Evolutionary conservation across 2,329 filamentous ascomycete genomes (phyloP), one percentile per base, ranked within the genome.

Genomic region (Nannizzia gypsea): DNA sequence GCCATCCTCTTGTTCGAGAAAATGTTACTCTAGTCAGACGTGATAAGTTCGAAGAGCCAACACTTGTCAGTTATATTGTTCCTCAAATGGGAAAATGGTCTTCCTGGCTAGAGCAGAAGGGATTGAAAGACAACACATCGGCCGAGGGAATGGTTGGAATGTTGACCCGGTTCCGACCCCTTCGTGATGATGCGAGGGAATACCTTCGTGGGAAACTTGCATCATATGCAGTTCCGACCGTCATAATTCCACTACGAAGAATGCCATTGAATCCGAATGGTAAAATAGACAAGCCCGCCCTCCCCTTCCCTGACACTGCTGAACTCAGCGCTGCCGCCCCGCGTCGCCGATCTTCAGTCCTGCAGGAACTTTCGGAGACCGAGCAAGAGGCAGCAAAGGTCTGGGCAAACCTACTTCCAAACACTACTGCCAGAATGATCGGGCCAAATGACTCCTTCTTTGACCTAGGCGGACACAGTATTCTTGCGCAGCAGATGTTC

Each of bases 11-110:
- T 24, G 82, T 97, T 24, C 81, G 89, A 44, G 92, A 97, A 65
- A 90, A 88, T 73, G 85, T 89, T 65, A 97, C 92, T 0, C 76
- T 97, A 2, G 83, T 97, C 3, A 83, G 89, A 71, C 83, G 89
- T 73, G 86, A 95, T 73, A 85, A 86, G 67, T 83, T 90, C 70
- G 89, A 95, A 71, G 92, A 96, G 71, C 87, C 84, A 15, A 92
- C 82, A 0, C 78, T 97, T 20, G 89, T 96, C 66, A 95, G 86
- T 71, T 96, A 96, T 72, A 83, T 96, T 62, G 90, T 96, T 2
- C 90, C 91, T 8, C 88, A 95, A 66, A 80, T 84, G 73, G 80
- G 81, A 63, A 81, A 86, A 65, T 96, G 90, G 89, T 74, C 79
- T 46, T 75, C 81, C 20, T 92, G 84, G 82, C 77, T 91, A 31